Conservation (phyloP, 768 basidiomycete species). For the Jaapia argillacea region DNA sequence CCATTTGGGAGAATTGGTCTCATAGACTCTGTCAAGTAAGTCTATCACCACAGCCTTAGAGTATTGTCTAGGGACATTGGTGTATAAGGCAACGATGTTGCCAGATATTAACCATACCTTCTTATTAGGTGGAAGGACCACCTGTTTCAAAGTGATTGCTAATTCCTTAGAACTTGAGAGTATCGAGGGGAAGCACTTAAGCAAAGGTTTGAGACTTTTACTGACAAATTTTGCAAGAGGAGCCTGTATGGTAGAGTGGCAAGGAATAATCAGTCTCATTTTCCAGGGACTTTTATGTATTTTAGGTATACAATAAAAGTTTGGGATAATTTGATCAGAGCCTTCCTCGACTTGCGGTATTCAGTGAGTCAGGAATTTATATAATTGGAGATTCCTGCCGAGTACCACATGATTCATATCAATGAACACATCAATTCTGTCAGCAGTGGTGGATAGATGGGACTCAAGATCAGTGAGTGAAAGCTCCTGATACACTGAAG, state of each 20-base stretch:
- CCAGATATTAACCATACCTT: conserved; percentile 18
- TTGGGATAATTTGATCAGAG: conserved; percentile 5
- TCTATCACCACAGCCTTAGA: conserved; percentile 13
- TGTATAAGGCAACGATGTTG: conserved; percentile 25
- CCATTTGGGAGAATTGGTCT: too few relatives aligned
- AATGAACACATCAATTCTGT: too few relatives aligned
- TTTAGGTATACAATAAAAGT: conserved; percentile 22
- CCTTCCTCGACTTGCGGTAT: too few relatives aligned
- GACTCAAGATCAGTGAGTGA: too few relatives aligned
- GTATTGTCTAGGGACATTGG: conserved; percentile 14
- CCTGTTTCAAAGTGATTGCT: conserved; percentile 20
- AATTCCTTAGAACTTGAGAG: conserved; percentile 23
- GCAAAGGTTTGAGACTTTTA: conserved; percentile 22
- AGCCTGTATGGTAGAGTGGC: conserved; percentile 17
- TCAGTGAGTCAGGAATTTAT: too few relatives aligned
- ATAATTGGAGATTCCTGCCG: too few relatives aligned
- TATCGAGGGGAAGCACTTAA: conserved; percentile 17
- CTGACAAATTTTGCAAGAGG: conserved; percentile 21
- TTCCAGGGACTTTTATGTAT: conserved; percentile 22
- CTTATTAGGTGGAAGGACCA: conserved; percentile 4
- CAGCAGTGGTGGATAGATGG: too few relatives aligned
- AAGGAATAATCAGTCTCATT: conserved; percentile 22
- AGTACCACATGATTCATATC: too few relatives aligned
- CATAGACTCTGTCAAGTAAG: conserved; percentile 9
- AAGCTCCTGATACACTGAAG: too few relatives aligned